These are phyloP conservation scores for Dactylellina leptospora DNA, from an alignment of 2,329 filamentous ascomycete species.

Conservation along the genomic window DNA sequence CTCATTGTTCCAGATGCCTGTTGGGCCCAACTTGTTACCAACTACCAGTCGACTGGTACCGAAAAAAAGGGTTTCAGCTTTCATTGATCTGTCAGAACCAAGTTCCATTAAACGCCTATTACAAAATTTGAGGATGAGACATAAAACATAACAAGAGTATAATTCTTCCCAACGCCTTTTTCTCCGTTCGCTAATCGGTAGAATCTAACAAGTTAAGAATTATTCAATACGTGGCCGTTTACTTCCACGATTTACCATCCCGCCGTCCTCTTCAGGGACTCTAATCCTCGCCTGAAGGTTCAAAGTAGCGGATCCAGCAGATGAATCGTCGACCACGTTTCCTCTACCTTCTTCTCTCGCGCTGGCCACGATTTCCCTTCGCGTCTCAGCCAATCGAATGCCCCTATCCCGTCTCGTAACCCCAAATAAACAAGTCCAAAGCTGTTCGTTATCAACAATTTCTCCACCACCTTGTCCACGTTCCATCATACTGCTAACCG, in stretches of 20 bases:
- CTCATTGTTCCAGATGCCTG: no score
- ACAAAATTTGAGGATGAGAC: no score
- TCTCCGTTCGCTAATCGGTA: no score
- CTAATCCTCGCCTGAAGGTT: constrained; percentile 11
- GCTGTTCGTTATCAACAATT: constrained; percentile 76
- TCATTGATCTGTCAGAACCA: no score
- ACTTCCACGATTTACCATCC: not conserved
- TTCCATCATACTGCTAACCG: constrained; percentile 73
- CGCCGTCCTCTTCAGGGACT: not conserved
- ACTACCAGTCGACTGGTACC: no score
- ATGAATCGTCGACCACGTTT: constrained; percentile 46
- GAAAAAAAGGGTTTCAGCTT: no score
- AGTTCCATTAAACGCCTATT: no score
- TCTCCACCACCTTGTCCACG: constrained; percentile 78
- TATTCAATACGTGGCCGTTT: constrained; percentile 9
- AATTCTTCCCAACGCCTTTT: no score
- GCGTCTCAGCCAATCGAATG: constrained; percentile 57
- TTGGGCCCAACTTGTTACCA: no score
- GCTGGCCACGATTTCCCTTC: constrained; percentile 62
- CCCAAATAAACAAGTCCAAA: constrained; percentile 91
- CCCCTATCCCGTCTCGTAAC: constrained; percentile 59
- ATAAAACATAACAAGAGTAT: no score
- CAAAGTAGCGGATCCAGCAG: constrained; percentile 2
- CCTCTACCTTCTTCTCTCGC: constrained; percentile 62
- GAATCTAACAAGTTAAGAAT: no score